Evolutionary conservation across 2,329 filamentous ascomycete genomes (phyloP).

Genomic region (Pseudogymnoascus sp.): DNA sequence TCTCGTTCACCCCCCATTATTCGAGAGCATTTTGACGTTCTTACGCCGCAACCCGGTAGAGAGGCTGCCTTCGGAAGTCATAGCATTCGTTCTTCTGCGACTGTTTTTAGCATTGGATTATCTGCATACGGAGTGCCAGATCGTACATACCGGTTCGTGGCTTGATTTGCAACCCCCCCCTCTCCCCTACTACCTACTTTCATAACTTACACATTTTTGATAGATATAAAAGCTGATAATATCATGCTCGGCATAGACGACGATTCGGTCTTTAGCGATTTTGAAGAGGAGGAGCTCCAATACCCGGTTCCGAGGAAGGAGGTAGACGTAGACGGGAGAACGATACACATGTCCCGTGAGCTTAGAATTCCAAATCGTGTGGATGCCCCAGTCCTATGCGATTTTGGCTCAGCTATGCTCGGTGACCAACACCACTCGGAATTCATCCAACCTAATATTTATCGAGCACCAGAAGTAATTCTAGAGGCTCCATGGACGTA

Average conservation of each 20-base stretch:
- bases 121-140: slow-evolving; percentile 36
- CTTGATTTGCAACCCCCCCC: background rate
- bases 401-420: slow-evolving; percentile 40
- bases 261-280: slow-evolving; percentile 30
- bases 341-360: slow-evolving; percentile 36
- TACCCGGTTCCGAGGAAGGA: slow-evolving; percentile 37
- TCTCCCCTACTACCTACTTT: background rate
- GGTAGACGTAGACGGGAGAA: slow-evolving; percentile 28
- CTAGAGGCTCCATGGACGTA: slow-evolving; percentile 36
- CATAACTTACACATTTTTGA: slow-evolving; percentile 14
- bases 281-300: slow-evolving; percentile 34
- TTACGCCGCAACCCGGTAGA: slow-evolving; percentile 31
- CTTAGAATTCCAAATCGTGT: slow-evolving; percentile 24
- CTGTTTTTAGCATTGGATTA: slow-evolving; percentile 39
- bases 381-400: slow-evolving; percentile 37
- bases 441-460: slow-evolving; percentile 35
- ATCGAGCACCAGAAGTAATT: slow-evolving; percentile 41
- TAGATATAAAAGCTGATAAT: slow-evolving; percentile 40
- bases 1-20: slow-evolving; percentile 34
- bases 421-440: slow-evolving; percentile 31
- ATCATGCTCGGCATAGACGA: slow-evolving; percentile 35
- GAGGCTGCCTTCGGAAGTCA: slow-evolving; percentile 30
- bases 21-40: background rate
- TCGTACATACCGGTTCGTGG: slow-evolving; percentile 38
- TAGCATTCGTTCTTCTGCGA: slow-evolving; percentile 31